Base-by-base conservation (phyloP, 805 yeast species). In the Metschnikowia gelsemii region DNA sequence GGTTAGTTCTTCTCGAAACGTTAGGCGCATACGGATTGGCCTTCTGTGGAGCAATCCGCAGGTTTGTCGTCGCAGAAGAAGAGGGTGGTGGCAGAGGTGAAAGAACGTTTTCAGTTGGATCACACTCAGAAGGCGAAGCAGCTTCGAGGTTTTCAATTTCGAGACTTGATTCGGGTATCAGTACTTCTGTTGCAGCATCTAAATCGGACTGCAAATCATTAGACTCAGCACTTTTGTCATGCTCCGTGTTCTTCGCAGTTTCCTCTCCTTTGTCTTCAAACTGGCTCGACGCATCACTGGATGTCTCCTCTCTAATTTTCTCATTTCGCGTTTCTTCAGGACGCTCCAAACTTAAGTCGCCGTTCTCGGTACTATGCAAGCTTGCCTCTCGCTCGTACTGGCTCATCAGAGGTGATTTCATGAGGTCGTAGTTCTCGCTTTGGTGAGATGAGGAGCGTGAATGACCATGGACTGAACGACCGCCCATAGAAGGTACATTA, bases 11-110 rank as follows among this genome's bases (percentile, higher is more conserved):
- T 33, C 45, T 29, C 2, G 49, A 28, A 1, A 47, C 54, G 7
- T 55, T 58, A 17, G 72, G 72, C 7, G 72, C 72, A 46, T 68
- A 68, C 4, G 72, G 72, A 39, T 68, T 68, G 11, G 41, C 44
- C 30, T 26, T 42, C 25, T 14, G 32, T 12, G 41, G 41, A 9
- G 16, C 37, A 9, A 31, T 16, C n/a, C 13, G 19, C n/a, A 12
- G 17, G 12, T 3, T 18, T 8, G 25, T 32, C 18, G 4, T 7
- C 4, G 30, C 9, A 9, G 30, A 14, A 3, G 30, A 27, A 12
- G 37, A 34, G 7, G 32, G 29, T 25, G 51, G 45, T 19, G 59
- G 55, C 23, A 53, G 38, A 16, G 34, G 35, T 32, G 30, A 35
- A 20, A 35, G 14, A 14, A 7, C 30, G 12, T 16, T 29, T 2